Percentiles rank a stretch among this genome's conserved stretches.
phyloP scores from a whole-genome alignment of 495 filamentous ascomycete genomes.

The Daldinia vernicosa region DNA sequence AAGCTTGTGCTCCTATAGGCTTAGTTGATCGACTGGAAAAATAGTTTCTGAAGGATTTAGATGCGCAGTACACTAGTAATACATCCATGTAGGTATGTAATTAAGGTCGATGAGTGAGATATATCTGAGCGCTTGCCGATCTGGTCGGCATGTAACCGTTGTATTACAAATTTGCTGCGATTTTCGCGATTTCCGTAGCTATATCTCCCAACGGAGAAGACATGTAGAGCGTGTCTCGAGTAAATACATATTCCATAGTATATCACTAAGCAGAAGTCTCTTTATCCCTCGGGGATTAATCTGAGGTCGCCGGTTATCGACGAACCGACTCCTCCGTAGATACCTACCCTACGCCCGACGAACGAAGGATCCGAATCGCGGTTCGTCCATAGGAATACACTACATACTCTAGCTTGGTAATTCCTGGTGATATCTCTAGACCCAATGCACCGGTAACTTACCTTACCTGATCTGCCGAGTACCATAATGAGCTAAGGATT shows the following conservation, averaged over 20 bases:
- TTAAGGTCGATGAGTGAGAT: constrained; percentile 24
- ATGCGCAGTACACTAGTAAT: constrained; percentile 17
- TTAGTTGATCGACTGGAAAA: constrained; percentile 18
- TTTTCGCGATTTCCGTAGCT: constrained; percentile 6
- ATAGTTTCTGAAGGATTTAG: constrained; percentile 29
- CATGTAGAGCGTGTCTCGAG: constrained; percentile 12
- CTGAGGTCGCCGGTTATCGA: neutral
- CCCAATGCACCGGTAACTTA: constrained; percentile 35
- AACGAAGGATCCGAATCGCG: constrained; percentile 19
- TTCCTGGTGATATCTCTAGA: constrained; percentile 20
- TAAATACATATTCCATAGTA: constrained; percentile 3
- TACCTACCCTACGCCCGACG: neutral
- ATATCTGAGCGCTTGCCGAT: constrained; percentile 26
- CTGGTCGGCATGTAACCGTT: constrained; percentile 18
- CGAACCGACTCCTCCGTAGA: constrained; percentile 14
- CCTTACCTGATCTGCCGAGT: constrained; percentile 6
- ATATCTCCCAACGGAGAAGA: constrained; percentile 11
- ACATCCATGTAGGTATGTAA: constrained; percentile 38
- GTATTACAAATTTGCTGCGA: neutral
- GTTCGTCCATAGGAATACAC: neutral
- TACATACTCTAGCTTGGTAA: neutral
- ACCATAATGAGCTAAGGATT: constrained; percentile 14
- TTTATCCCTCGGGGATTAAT: constrained; percentile 4
- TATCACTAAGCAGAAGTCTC: constrained; percentile 17
- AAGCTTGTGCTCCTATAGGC: constrained; percentile 16